phyloP scores from a whole-genome alignment of 192 early-diverging fungal species.

The Geosiphon pyriformis region DNA sequence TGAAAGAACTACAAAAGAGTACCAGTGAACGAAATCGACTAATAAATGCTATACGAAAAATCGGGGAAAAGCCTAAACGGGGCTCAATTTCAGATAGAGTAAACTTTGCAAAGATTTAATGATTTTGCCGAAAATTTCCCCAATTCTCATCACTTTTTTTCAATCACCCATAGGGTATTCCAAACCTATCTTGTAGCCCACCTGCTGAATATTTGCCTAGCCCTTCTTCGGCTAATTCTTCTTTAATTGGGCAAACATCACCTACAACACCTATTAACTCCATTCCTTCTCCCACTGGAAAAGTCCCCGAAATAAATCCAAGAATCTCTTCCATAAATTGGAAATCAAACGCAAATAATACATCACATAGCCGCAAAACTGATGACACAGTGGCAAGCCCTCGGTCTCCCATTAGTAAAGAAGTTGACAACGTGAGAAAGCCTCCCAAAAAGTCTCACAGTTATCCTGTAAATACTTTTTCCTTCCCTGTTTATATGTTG shows the following conservation, averaged over 20 bases:
- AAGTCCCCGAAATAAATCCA: slow-evolving; percentile 1
- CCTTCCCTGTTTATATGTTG: not conserved
- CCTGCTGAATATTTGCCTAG: no score
- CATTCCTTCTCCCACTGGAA: not conserved
- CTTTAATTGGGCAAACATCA: slow-evolving; percentile 4
- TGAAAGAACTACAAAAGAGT: not conserved
- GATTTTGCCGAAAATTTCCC: no score
- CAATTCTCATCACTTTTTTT: no score
- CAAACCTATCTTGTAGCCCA: no score
- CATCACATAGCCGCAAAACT: no score
- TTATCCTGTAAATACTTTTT: not conserved
- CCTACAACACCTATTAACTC: slow-evolving; percentile 10
- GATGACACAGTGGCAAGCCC: not conserved
- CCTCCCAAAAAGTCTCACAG: not conserved
- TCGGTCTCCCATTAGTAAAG: not conserved
- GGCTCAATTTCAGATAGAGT: slow-evolving; percentile 5
- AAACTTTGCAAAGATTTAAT: no score
- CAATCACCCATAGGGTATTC: no score
- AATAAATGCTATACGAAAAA: slow-evolving; percentile 18
- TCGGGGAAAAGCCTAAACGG: slow-evolving; percentile 9
- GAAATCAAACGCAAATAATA: no score
- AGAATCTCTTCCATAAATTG: slow-evolving; percentile 9
- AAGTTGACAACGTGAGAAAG: no score
- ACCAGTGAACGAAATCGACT: not conserved
- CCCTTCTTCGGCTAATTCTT: not conserved